Conservation (phyloP, 768 basidiomycete species). For the Atractiella rhizophila region DNA sequence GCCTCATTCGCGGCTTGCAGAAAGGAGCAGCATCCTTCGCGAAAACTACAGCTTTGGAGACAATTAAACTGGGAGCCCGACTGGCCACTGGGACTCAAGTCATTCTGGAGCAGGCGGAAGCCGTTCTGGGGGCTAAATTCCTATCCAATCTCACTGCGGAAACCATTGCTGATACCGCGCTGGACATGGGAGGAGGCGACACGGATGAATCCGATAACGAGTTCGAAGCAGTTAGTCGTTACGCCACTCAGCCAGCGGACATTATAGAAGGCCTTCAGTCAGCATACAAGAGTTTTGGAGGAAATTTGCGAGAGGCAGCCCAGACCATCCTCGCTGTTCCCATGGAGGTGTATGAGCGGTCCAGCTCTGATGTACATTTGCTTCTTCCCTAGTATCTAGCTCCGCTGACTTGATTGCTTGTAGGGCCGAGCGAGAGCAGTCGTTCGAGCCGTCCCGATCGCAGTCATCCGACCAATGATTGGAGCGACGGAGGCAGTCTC, state of each 20-base stretch:
- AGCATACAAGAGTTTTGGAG: conserved; percentile 68
- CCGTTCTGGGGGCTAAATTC: conserved; percentile 48
- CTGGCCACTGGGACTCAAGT: conserved; percentile 94
- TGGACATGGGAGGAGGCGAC: conserved; percentile 14
- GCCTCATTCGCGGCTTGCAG: conserved; percentile 73
- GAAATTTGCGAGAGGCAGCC: conserved; percentile 73
- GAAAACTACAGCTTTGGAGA: conserved; percentile 80
- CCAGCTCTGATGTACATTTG: conserved; percentile 53
- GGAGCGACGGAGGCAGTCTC: conserved; percentile 89
- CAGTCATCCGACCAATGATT: conserved; percentile 92
- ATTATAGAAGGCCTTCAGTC: conserved; percentile 65
- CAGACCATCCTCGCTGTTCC: conserved; percentile 96
- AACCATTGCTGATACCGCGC: conserved; percentile 36
- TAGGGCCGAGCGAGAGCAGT: conserved; percentile 84
- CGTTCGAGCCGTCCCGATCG: conserved; percentile 87
- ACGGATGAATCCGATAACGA: background rate
- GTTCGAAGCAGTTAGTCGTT: conserved; percentile 32
- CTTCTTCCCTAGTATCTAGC: background rate
- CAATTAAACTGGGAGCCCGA: conserved; percentile 74
- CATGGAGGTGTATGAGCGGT: conserved; percentile 93
- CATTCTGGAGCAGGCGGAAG: conserved; percentile 82
- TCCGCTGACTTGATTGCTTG: background rate
- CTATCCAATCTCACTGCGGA: too few relatives aligned
- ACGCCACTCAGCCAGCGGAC: conserved; percentile 68
- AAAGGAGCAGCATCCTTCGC: conserved; percentile 82